These are phyloP conservation scores for Symmetrospora coprosmae DNA, from an alignment of 768 basidiomycete species.

Conservation along the genomic window DNA sequence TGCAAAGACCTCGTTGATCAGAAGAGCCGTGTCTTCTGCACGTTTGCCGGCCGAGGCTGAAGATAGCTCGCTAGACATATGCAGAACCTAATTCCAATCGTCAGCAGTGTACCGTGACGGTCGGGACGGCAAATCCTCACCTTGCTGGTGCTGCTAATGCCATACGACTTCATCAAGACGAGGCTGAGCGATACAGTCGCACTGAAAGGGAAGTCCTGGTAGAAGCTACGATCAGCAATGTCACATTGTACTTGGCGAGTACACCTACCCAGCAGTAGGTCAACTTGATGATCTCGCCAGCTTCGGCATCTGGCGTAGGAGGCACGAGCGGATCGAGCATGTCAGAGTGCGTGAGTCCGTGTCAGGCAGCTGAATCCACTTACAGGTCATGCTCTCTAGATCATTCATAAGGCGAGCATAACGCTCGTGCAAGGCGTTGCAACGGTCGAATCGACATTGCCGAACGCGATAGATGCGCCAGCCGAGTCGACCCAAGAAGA, in stretches of 20 bases:
- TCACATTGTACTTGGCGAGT: background rate
- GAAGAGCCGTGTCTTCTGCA: slow-evolving; percentile 13
- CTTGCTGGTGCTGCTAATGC: slow-evolving; percentile 10
- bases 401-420: background rate
- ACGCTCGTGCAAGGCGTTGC: background rate
- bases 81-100: background rate
- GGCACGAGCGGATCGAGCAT: background rate
- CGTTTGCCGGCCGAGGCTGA: background rate
- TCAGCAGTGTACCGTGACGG: background rate
- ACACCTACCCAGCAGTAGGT: slow-evolving; percentile 3
- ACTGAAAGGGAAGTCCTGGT: slow-evolving; percentile 3
- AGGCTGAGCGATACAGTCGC: background rate
- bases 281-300: slow-evolving; percentile 17
- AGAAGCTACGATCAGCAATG: too few species aligned
- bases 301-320: background rate
- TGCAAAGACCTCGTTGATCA: slow-evolving; percentile 1
- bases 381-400: background rate
- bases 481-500: background rate
- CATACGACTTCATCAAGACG: slow-evolving; percentile 18
- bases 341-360: too few species aligned
- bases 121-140: background rate
- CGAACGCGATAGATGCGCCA: slow-evolving; percentile 8
- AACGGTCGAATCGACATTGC: background rate
- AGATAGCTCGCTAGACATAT: background rate
- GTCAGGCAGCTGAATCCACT: background rate